phyloP scores from a whole-genome alignment of 1,284 basidiomycete genomes.

The Tylopilus sp. region DNA sequence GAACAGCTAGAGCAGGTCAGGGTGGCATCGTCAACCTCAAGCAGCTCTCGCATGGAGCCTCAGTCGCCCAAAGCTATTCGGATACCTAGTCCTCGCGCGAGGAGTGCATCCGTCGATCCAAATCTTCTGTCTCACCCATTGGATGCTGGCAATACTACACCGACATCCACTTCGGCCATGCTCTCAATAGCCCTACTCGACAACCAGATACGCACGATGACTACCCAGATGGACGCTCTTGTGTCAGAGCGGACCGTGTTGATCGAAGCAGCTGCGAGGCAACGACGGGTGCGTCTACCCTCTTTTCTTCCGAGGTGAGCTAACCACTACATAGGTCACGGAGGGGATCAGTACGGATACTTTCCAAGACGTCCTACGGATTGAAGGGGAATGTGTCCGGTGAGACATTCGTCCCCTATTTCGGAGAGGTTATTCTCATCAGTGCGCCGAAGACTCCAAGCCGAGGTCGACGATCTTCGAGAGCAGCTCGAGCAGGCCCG shows the following conservation, averaged over 20 bases:
- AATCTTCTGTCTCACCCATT: constrained; percentile 9
- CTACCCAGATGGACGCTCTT: constrained; percentile 36
- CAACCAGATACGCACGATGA: constrained; percentile 36
- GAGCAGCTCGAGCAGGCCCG: constrained; percentile 24
- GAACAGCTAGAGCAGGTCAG: constrained; percentile 26
- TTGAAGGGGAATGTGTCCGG: constrained; percentile 39
- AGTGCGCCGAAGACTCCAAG: constrained; percentile 18
- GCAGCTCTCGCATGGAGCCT: background rate
- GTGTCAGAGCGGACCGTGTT: constrained; percentile 36
- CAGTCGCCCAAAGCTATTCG: background rate
- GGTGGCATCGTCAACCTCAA: constrained; percentile 2
- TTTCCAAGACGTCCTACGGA: constrained; percentile 22
- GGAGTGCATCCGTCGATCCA: constrained; percentile 27
- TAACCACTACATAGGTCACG: constrained; percentile 8
- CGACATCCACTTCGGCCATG: background rate
- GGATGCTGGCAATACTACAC: background rate
- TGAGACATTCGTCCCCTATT: constrained; percentile 9
- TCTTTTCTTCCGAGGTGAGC: background rate
- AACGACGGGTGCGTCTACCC: constrained; percentile 23
- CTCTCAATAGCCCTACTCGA: constrained; percentile 30
- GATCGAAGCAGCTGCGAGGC: constrained; percentile 22
- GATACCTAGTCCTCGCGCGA: constrained; percentile 11
- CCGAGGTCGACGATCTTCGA: constrained; percentile 25
- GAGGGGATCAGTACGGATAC: constrained; percentile 17
- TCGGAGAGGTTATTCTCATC: background rate